Evolutionary conservation across 768 basidiomycete species (phyloP).

Genomic region (Strobilomyces confusus): DNA sequence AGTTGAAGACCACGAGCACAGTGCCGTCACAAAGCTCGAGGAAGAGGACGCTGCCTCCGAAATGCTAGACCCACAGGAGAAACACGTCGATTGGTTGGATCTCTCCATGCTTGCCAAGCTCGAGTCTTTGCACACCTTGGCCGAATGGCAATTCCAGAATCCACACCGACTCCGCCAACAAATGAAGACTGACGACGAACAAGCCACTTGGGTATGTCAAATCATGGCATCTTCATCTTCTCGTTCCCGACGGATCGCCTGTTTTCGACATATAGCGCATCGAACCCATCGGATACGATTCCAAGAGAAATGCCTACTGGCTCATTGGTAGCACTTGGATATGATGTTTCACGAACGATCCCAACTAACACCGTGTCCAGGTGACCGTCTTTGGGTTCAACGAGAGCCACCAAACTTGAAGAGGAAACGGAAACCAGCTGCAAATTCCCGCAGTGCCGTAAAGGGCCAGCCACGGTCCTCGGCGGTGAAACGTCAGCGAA

Average conservation of each 20-base stretch:
- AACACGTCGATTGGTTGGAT: constrained; percentile 64
- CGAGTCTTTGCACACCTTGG: constrained; percentile 66
- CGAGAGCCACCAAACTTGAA: constrained; percentile 49
- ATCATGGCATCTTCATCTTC: neutral
- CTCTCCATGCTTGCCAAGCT: constrained; percentile 70
- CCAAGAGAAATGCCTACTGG: constrained; percentile 79
- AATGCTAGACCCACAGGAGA: constrained; percentile 28
- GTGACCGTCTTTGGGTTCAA: constrained; percentile 84
- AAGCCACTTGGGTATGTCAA: constrained; percentile 67
- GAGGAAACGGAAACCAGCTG: constrained; percentile 37
- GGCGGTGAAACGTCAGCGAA: constrained; percentile 27
- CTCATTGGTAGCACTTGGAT: constrained; percentile 62
- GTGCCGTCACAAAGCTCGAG: constrained; percentile 17
- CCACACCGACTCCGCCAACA: constrained; percentile 60
- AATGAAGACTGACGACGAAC: constrained; percentile 79
- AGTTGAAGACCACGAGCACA: neutral
- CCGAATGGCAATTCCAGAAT: constrained; percentile 88
- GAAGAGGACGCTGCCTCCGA: constrained; percentile 18
- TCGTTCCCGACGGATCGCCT: neutral
- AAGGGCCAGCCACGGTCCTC: constrained; percentile 20
- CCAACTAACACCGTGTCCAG: constrained; percentile 33
- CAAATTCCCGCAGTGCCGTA: constrained; percentile 10
- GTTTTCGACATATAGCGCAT: constrained; percentile 51
- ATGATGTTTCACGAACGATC: neutral
- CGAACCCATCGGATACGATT: constrained; percentile 83